phyloP scores from a whole-genome alignment of 805 yeast genomes.

The Metschnikowia gruessii region DNA sequence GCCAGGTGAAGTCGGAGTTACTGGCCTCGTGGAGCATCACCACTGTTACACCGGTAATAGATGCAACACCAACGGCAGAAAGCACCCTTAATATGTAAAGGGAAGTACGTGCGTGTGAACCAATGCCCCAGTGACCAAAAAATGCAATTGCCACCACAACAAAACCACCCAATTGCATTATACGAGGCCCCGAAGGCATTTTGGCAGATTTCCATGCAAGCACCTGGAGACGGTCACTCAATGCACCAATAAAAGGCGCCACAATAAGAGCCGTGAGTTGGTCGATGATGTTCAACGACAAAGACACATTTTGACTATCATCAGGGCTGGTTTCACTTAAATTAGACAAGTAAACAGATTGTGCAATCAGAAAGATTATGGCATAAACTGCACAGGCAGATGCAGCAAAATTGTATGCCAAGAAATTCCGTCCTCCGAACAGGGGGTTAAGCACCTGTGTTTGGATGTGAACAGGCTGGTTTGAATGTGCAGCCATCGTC shows the following conservation, averaged over 20 bases:
- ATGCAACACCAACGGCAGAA: slow-evolving; percentile 61
- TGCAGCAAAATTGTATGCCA: slow-evolving; percentile 36
- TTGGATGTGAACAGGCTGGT: not conserved
- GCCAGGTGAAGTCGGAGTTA: slow-evolving; percentile 40
- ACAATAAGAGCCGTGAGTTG: slow-evolving; percentile 52
- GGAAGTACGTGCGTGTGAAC: slow-evolving; percentile 42
- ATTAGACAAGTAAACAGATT: slow-evolving; percentile 37
- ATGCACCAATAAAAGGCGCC: slow-evolving; percentile 62
- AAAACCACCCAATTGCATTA: slow-evolving; percentile 49
- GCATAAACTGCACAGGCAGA: slow-evolving; percentile 37
- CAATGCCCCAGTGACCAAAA: slow-evolving; percentile 44
- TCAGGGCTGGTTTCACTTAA: slow-evolving; percentile 26
- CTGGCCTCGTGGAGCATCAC: slow-evolving; percentile 56
- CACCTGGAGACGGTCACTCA: slow-evolving; percentile 50
- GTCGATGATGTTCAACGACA: slow-evolving; percentile 48
- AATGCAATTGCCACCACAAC: slow-evolving; percentile 45
- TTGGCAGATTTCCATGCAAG: slow-evolving; percentile 11
- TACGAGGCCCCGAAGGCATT: slow-evolving; percentile 47
- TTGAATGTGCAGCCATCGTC: too few species aligned
- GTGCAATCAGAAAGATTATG: slow-evolving; percentile 39
- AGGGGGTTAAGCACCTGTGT: slow-evolving; percentile 13
- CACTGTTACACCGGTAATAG: slow-evolving; percentile 55
- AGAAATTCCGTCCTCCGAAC: slow-evolving; percentile 23
- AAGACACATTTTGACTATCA: slow-evolving; percentile 33
- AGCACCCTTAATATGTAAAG: slow-evolving; percentile 49